Evolutionary conservation across 805 yeast genomes (phyloP), one percentile per base, ranked within the genome.

Genomic region (Clavispora santaluciae): DNA sequence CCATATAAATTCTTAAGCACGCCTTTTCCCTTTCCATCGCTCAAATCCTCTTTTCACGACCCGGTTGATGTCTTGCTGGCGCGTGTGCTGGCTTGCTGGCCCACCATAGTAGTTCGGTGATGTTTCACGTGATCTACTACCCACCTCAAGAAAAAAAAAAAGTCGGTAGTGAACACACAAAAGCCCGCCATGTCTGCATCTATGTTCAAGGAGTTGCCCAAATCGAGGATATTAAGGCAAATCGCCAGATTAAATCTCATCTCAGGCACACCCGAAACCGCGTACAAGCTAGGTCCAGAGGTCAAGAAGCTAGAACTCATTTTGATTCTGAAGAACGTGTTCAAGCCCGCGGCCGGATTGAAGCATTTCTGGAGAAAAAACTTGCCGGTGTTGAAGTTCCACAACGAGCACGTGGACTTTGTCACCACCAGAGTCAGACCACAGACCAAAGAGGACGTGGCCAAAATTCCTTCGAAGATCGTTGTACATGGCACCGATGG

Each of bases 301-400:
- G 46, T 52, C 36, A 51, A 56, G 28, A 66, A 67, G 41, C 54
- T 83, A 26, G 81, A 81, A 50, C 54, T 83, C 39, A 56, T 76
- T 18, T 72, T 83, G 56, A 54, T 63, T 41, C 54, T 55, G 33
- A 79, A 78, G 49, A 65, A 58, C 46, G 46, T 48, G 28, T 56
- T 55, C 40, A 58, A 57, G 30, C 83, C 86, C 1, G 80, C 82
- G 51, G 70, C 74, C 64, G 90, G 90, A 2, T 76, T 85, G 41
- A 78, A 81, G 53, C 75, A 76, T 49, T 86, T 89, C 63, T 86
- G 95, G 93, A 78, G 76, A 51, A 65, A 70, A 38, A 75, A 79
- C 62, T 67, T 89, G 42, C 95, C 93, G 20, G 79, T 89, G 6
- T 70, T 89, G 47, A 81, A 79, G 58, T 89, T 85, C 61, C 90